Base-by-base conservation (phyloP, 2,329 filamentous ascomycete genomes). In the Alternaria incomplexa region DNA sequence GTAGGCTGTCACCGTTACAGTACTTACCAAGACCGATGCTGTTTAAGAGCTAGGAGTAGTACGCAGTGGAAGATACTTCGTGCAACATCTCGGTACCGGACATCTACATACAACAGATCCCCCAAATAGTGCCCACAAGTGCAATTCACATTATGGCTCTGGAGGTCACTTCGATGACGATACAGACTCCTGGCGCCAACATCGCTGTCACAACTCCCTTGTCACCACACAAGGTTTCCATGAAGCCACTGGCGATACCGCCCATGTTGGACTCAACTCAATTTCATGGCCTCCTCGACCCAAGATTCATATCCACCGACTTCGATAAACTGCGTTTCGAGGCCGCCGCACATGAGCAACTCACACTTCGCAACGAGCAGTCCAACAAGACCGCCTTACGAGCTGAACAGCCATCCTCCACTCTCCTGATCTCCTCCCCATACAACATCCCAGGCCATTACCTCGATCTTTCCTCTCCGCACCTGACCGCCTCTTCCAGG, bases 391-490 rank as follows among this genome's bases (percentile, higher is more conserved):
- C 17, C n/a, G 40, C 17, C n/a, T 6, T 44, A 1, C n/a, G 17
- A 44, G 40, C n/a, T 44, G 17, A 2, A 11, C 40, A 45, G 20
- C 43, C 43, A 20, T 4, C 13, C 13, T 52, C 30, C 20, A 40
- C 30, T 64, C 81, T 78, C 71, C 81, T 96, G 47, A 83, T 91
- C 44, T 86, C 89, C 65, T 97, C 93, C 1, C 93, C 93, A 1
- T 97, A 97, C 77, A 87, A 88, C 10, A 88, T 89, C 45, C 78
- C 83, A 26, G 83, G 86, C 3, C 93, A 97, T 78, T 87, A 92
- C 52, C 87, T 97, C 32, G 88, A 94, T 75, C 85, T 97, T 61
- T 80, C 84, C 48, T 88, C 85, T 3, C 28, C 45, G 11, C 20
- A 47, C 22, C 84, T 97, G 7, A 85, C 91, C 65, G 81, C 80